Percentiles rank a stretch among this genome's conserved stretches.
Conservation (phyloP, 805 yeast species). For the Metschnikowia sp. region DNA sequence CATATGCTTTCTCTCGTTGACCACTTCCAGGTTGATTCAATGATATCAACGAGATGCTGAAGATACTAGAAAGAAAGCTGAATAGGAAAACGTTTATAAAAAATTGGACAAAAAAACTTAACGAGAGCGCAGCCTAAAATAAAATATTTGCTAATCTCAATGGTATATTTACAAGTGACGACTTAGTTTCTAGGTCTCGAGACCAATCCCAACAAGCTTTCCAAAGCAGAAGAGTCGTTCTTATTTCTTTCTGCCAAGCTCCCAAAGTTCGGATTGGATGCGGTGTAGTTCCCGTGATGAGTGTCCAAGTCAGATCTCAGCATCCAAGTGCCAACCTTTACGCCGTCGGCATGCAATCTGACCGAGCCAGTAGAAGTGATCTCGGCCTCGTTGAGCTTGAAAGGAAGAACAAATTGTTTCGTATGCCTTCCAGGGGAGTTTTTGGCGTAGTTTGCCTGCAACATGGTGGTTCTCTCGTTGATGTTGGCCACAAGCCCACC, state of each 20-base stretch:
- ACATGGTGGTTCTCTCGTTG: constrained; percentile 29
- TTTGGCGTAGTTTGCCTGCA: constrained; percentile 33
- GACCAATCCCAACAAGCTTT: constrained; percentile 19
- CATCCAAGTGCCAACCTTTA: constrained; percentile 41
- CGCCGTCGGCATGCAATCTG: constrained; percentile 38
- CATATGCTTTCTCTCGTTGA: too few species aligned
- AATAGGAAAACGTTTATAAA: too few species aligned
- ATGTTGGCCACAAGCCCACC: constrained; percentile 51
- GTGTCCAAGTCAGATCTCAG: constrained; percentile 21
- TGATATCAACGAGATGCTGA: too few species aligned
- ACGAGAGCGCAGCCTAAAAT: too few species aligned
- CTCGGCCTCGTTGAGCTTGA: constrained; percentile 36
- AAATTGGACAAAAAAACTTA: too few species aligned
- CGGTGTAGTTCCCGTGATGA: constrained; percentile 25
- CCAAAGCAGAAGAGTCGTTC: constrained; percentile 20
- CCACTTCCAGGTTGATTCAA: too few species aligned
- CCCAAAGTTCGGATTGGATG: constrained; percentile 32
- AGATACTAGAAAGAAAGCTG: too few species aligned
- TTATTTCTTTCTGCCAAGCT: constrained; percentile 33
- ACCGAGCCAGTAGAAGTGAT: constrained; percentile 38
- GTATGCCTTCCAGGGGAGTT: constrained; percentile 38
- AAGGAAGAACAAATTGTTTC: constrained; percentile 45
- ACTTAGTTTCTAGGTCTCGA: constrained; percentile 14
- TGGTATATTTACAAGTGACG: background rate
- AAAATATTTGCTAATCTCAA: background rate